Evolutionary conservation across 371 early-diverging fungal species (phyloP), one percentile per base, ranked within the genome.

Genomic region (Syncephalastrum contaminatum): DNA sequence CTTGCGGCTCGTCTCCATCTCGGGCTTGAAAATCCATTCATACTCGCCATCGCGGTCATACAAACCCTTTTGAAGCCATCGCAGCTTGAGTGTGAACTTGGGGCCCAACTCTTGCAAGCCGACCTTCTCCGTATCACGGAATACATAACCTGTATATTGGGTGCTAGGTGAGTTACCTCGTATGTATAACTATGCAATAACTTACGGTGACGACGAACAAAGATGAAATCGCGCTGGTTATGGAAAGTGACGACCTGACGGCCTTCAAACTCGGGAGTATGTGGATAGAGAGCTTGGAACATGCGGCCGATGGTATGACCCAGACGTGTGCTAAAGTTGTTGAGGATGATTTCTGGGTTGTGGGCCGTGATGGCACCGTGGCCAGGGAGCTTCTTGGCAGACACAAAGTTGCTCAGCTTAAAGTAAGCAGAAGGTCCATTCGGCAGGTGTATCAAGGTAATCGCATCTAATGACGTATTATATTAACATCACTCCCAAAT

Each of bases 151-250:
- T 58, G 48, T 13, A 30, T 5, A 30, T 8, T 0, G 36, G 16
- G 39, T 24, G 18, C 6, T 7, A 2, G 18, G n/a, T 19, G 20
- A 44, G 19, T 6, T 25, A 25, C 25, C 1, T 25, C 25, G 25
- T 7, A 25, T 25, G 2, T 3, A 25, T 25, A 7, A 7, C 25
- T 25, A 5, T 7, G 7, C 25, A 13, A 24, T 1, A 14, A 48
- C 63, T 51, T 75, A 92, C 84, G 87, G 69, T 99, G 99, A 39
- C 99, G 83, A 67, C 99, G 84, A 67, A 99, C 97, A 73, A 98
- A 99, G 56, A 99, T 96, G 66, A 98, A 99, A 73, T 99, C 99
- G 44, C 99, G 93, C 72, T 99, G 98, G 65, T 99, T 99, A 68
- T 98, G 98, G 77, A 99, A 92, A 4, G 99, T 99, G 4, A 87